Base-by-base conservation (phyloP, 257 asterid species). In the Rhazya stricta region DNA sequence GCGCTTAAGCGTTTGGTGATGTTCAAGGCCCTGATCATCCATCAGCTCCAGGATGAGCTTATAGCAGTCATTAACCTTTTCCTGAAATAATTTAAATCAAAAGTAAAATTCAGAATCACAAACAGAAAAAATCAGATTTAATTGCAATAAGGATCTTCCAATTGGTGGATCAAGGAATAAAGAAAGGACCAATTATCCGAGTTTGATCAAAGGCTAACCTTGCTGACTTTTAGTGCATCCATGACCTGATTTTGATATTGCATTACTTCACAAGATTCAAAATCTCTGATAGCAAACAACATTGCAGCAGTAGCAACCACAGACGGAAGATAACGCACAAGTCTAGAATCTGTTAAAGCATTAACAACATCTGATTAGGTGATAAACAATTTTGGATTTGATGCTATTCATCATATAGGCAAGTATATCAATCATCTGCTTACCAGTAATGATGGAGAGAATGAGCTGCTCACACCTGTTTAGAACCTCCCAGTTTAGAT, bases 381-480 rank as follows among this genome's bases (percentile, higher is more conserved):
- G 12, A 69, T 16, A 27, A 37, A 69, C 21, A 10, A 46, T 12
- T 45, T 37, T 48, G 56, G 29, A n/a, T 30, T 23, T 41, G 53
- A 37, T 23, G 23, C 12, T 8, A n/a, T 7, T 48, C 41, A 46
- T 48, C 41, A 46, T 3, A 48, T 42, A 16, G 0, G 46, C 25
- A 63, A 16, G 39, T 16, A 32, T 34, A 12, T 30, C 21, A 1
- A n/a, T 21, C 9, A 30, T 70, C 46, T 62, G 69, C 90, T 82
- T 80, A 91, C 99, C 97, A 53, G 90, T 56, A 72, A 92, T 79
- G 21, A 88, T 61, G 37, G 84, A 84, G 83, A 94, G 91, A 76
- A 89, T 79, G 19, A 92, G 70, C 74, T 76, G 77, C 77, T 84
- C 94, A 78, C 97, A 94, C 58, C 85, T 82, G 81, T 79, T 80